These are phyloP conservation scores for Entophlyctis helioformis DNA, from an alignment of 192 early-diverging fungal genomes.

Conservation along the genomic window DNA sequence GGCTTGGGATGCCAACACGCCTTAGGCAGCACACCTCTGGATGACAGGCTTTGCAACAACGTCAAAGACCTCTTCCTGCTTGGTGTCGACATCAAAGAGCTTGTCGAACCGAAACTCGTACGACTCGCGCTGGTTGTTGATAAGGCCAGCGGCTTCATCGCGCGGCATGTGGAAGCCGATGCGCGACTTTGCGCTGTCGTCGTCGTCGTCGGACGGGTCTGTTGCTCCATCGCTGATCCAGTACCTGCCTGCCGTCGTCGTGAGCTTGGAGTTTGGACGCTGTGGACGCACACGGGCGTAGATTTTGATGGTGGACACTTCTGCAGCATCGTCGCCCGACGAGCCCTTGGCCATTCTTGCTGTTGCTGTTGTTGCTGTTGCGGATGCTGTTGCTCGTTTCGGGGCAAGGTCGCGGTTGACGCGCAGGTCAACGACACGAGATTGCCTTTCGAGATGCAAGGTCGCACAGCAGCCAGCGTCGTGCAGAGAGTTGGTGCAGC, in stretches of 20 bases:
- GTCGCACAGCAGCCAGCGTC: too few species aligned
- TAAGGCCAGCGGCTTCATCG: slow-evolving; percentile 31
- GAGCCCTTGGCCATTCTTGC: too few species aligned
- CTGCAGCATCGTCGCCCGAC: too few species aligned
- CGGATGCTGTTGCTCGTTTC: too few species aligned
- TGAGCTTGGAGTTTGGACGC: slow-evolving; percentile 3
- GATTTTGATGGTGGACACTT: slow-evolving; percentile 34
- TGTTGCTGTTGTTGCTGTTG: too few species aligned
- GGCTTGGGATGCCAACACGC: too few species aligned
- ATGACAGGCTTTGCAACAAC: slow-evolving; percentile 46
- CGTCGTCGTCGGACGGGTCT: not conserved
- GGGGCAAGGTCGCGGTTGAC: too few species aligned
- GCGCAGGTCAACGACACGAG: too few species aligned
- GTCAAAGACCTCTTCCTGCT: slow-evolving; percentile 55
- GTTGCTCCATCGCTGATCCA: not conserved
- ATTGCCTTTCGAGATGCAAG: too few species aligned
- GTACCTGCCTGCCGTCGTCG: not conserved
- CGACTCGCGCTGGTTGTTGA: slow-evolving; percentile 43
- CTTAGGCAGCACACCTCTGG: slow-evolving; percentile 21
- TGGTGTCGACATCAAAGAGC: slow-evolving; percentile 37
- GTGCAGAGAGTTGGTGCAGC: too few species aligned
- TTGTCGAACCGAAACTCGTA: slow-evolving; percentile 43
- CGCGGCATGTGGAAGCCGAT: slow-evolving; percentile 41
- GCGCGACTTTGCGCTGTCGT: not conserved
- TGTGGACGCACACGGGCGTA: slow-evolving; percentile 37